These are phyloP conservation scores for Striga hermonthica DNA, from an alignment of 305 asterid genomes.

Conservation along the genomic window DNA sequence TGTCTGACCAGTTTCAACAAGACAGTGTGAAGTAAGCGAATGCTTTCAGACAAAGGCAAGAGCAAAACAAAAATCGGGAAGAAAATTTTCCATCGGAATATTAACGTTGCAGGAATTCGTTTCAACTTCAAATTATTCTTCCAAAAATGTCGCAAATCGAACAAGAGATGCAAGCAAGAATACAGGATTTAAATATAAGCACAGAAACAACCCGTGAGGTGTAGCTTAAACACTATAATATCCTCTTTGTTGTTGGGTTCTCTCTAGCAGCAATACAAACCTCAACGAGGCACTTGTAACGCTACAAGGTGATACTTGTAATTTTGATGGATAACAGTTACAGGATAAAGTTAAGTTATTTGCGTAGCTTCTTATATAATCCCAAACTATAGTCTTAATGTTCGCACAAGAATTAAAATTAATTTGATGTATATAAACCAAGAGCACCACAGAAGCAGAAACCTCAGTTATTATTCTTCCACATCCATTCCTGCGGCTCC, in stretches of 20 bases:
- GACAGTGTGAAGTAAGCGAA: not conserved
- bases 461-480: conserved; percentile 53
- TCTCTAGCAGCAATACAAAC: not conserved
- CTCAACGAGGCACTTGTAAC: not conserved
- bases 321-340: not conserved
- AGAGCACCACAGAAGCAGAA: not conserved
- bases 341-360: not conserved
- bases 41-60: not conserved
- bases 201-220: not conserved
- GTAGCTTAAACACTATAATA: not conserved
- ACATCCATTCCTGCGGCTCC: conserved; percentile 69
- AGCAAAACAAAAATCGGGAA: too few species aligned
- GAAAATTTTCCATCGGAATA: not conserved
- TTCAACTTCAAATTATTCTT: not conserved
- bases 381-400: not conserved
- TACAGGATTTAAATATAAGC: not conserved
- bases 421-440: not conserved
- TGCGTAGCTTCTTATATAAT: not conserved
- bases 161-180: not conserved
- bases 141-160: not conserved
- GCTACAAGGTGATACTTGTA: not conserved
- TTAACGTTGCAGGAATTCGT: not conserved
- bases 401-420: not conserved
- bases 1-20: not conserved
- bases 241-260: not conserved